Evolutionary conservation across 371 early-diverging fungal species (phyloP), one percentile per base, ranked within the genome.

Genomic region (Mucor circinelloides): DNA sequence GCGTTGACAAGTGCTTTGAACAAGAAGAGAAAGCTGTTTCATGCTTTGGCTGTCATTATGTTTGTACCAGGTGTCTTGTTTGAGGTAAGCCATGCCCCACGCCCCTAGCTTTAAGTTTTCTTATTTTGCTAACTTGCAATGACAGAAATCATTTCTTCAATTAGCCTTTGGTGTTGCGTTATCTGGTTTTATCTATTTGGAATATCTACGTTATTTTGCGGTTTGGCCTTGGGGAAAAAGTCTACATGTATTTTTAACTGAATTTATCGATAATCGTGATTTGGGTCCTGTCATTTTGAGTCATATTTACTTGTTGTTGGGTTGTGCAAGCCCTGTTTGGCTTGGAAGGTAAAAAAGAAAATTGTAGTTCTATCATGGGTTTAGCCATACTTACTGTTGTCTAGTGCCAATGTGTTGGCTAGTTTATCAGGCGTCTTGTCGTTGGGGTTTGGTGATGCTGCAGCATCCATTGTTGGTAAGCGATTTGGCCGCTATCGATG

Each of bases 321-420:
- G 98, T 1, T 97, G 98, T 73, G 96, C 96, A 10, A 74, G 87
- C 7, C 94, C 96, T 0, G 91, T 96, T 19, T 97, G 96, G 96
- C 75, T 96, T 12, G 87, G 85, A 67, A 81, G 90, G 80, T 84
- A 79, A 36, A 68, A 58, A 25, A 1, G 36, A 0, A 1, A 13
- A 5, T 10, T 1, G 13, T 10, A 15, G 34, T 6, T 2, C 17
- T 64, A 19, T 36, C n/a, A n/a, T n/a, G n/a, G 36, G 5, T 36
- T 15, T 5, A 36, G 36, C 6, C 2, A 13, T 40, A 6, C 40
- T 40, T 6, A 28, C 25, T n/a, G 9, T 25, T 12, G 3, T 44
- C n/a, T 70, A 84, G 84, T 40, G 67, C 74, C 8, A 74, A 74
- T 48, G 55, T 81, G 2, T 63, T 91, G 34, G 88, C 85, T 42